phyloP scores from a whole-genome alignment of 129 eudicot genomes.

The Heracleum sosnowskyi region DNA sequence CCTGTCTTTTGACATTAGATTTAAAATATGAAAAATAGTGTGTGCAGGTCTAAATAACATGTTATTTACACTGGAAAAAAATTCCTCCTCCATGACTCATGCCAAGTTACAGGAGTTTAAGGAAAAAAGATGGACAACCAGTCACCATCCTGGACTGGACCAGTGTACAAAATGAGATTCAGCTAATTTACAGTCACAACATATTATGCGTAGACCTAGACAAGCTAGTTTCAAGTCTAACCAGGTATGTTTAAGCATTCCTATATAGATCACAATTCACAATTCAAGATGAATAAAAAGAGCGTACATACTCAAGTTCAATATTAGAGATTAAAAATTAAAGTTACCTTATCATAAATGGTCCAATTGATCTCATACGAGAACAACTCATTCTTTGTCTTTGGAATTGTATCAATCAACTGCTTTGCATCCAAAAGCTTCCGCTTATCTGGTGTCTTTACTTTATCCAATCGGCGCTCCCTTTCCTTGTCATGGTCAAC shows the following conservation, averaged over 20 bases:
- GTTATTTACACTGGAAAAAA: background rate
- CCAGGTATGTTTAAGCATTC: background rate
- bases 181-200: background rate
- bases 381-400: slow-evolving; percentile 88
- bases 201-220: background rate
- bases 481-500: slow-evolving; percentile 33
- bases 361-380: slow-evolving; percentile 81
- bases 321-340: background rate
- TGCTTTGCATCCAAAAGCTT: slow-evolving; percentile 90
- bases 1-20: background rate
- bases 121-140: background rate
- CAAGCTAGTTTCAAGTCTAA: background rate
- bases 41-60: background rate
- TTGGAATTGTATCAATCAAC: slow-evolving; percentile 83
- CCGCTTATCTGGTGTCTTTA: slow-evolving; percentile 48
- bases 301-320: background rate
- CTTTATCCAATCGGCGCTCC: slow-evolving; percentile 37
- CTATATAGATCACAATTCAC: background rate
- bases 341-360: slow-evolving; percentile 42
- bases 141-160: background rate
- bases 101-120: background rate
- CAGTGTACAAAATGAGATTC: background rate
- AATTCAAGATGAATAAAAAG: background rate
- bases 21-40: background rate
- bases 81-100: background rate